Conservation (phyloP, 139 green algal species). For the Klebsormidium nitens region DNA sequence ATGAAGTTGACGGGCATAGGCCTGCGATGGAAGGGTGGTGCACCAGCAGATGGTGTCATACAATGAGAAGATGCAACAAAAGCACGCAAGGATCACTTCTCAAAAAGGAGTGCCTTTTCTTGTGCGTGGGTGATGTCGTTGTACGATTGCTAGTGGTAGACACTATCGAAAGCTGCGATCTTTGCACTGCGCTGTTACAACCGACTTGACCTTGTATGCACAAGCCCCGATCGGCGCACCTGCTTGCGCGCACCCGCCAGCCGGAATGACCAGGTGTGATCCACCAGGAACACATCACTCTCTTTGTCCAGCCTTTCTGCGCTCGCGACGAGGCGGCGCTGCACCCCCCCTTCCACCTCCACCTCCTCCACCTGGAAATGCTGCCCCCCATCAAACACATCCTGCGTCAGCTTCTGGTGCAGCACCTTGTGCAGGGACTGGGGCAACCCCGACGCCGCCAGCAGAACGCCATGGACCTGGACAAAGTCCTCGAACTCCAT, state of each 20-base stretch:
- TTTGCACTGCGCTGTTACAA: too few species aligned
- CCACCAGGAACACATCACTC: conserved; percentile 33
- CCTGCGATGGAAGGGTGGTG: too few species aligned
- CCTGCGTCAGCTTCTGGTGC: conserved; percentile 18
- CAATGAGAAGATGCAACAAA: too few species aligned
- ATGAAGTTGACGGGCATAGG: too few species aligned
- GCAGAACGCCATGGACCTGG: conserved; percentile 15
- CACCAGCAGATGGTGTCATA: too few species aligned
- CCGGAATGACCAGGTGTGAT: conserved; percentile 32
- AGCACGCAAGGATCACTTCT: too few species aligned
- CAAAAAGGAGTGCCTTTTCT: too few species aligned
- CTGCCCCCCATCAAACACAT: conserved; percentile 17
- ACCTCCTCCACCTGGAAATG: conserved; percentile 13
- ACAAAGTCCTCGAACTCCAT: conserved; percentile 24
- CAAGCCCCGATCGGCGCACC: conserved; percentile 13
- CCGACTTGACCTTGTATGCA: too few species aligned
- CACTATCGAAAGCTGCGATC: too few species aligned
- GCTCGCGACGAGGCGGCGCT: conserved; percentile 5
- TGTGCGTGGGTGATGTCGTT: too few species aligned
- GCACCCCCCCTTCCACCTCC: conserved; percentile 3
- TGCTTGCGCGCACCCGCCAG: conserved; percentile 21
- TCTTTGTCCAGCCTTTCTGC: conserved; percentile 2
- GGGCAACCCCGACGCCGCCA: conserved; percentile 5
- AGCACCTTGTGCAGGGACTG: conserved; percentile 5
- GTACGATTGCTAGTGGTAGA: too few species aligned